These are phyloP conservation scores for Fraxinus floribunda DNA, from an alignment of 305 asterid genomes.

Conservation along the genomic window DNA sequence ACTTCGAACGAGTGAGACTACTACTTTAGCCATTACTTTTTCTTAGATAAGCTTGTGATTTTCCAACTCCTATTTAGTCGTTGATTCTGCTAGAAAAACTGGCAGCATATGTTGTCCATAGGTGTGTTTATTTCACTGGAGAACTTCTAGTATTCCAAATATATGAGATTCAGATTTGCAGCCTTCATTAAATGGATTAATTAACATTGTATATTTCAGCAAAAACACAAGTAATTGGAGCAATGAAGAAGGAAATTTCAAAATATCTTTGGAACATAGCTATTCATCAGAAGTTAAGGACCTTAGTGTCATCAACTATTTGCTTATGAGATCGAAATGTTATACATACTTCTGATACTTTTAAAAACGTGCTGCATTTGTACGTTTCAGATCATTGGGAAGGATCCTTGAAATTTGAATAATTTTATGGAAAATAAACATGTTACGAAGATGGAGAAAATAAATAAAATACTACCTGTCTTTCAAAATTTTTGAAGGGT, in stretches of 20 bases:
- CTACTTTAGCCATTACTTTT: constrained; percentile 12
- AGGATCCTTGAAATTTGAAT: background rate
- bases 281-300: background rate
- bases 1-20: constrained; percentile 68
- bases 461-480: background rate
- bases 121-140: background rate
- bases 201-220: background rate
- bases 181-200: background rate
- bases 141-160: background rate
- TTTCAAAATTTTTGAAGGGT: background rate
- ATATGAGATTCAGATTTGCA: background rate
- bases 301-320: background rate
- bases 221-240: background rate
- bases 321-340: background rate
- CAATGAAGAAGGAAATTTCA: background rate
- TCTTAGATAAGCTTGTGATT: background rate
- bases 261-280: background rate
- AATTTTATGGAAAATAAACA: background rate
- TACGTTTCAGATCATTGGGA: background rate
- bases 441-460: background rate
- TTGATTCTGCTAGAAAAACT: background rate
- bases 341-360: background rate
- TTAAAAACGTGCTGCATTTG: background rate
- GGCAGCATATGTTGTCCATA: background rate
- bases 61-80: background rate